Percentiles rank a stretch among this genome's conserved stretches.
phyloP scores from a whole-genome alignment of 2,329 filamentous ascomycete species.

The Lasiodiplodia sp. region DNA sequence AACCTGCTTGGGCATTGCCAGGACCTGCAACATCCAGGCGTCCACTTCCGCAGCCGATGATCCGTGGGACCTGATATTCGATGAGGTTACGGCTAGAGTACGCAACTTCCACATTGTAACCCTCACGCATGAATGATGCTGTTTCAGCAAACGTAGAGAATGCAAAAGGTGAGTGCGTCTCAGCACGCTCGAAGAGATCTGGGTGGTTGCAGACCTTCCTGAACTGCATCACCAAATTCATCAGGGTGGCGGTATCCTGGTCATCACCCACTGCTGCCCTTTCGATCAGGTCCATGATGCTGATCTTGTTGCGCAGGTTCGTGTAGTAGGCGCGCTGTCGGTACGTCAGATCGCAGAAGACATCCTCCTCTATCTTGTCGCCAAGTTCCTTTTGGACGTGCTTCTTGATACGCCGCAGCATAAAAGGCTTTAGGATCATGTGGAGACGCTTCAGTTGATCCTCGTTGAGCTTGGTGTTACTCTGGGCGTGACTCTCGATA shows the following conservation, averaged over 20 bases:
- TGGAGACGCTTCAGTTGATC: slow-evolving; percentile 96
- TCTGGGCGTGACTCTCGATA: slow-evolving; percentile 97
- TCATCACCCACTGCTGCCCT: slow-evolving; percentile 95
- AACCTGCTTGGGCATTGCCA: slow-evolving; percentile 78
- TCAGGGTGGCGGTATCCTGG: slow-evolving; percentile 91
- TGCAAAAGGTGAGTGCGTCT: slow-evolving; percentile 85
- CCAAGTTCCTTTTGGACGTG: slow-evolving; percentile 98
- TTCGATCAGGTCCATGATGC: slow-evolving; percentile 97
- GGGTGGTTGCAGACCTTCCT: slow-evolving; percentile 99
- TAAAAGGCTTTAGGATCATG: slow-evolving; percentile 99
- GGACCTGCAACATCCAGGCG: slow-evolving; percentile 76
- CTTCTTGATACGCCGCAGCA: slow-evolving; percentile 99
- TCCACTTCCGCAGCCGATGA: slow-evolving; percentile 83
- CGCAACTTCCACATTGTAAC: slow-evolving; percentile 76
- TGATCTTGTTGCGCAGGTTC: slow-evolving; percentile 94
- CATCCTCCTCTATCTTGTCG: slow-evolving; percentile 96
- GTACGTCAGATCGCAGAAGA: slow-evolving; percentile 97
- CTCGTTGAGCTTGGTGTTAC: slow-evolving; percentile 99
- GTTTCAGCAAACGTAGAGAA: slow-evolving; percentile 92
- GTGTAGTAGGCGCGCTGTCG: slow-evolving; percentile 92
- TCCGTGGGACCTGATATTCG: slow-evolving; percentile 79
- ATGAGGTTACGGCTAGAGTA: slow-evolving; percentile 91
- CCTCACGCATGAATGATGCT: slow-evolving; percentile 91
- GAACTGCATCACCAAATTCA: slow-evolving; percentile 99
- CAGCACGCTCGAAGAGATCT: slow-evolving; percentile 93